A percentile compares a stretch with the other conserved stretches of the same genome.
phyloP scores from a whole-genome alignment of 2,329 filamentous ascomycete species.

The Gnomoniopsis smithogilvyi region DNA sequence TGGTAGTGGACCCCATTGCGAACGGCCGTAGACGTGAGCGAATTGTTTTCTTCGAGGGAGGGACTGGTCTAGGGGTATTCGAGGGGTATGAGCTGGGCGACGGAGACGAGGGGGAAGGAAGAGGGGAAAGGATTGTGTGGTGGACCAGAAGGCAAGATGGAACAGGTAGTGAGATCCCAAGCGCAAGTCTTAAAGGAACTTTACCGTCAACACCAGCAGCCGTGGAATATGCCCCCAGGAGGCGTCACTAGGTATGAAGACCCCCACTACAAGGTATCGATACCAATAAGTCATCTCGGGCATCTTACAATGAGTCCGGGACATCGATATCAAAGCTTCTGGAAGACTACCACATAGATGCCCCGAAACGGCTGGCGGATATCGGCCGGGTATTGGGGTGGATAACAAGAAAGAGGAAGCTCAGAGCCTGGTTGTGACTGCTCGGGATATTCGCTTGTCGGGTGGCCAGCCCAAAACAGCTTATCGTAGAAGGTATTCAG shows the following conservation, averaged over 20 bases:
- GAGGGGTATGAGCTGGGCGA: neutral
- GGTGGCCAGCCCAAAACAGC: neutral
- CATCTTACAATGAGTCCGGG: conserved; percentile 3
- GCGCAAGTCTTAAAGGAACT: conserved; percentile 10
- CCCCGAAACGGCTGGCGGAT: conserved; percentile 5
- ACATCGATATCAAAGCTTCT: conserved; percentile 3
- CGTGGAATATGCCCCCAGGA: neutral
- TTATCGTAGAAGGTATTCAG: neutral
- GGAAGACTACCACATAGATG: neutral
- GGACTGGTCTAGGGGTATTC: conserved; percentile 6
- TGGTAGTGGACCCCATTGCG: conserved; percentile 12
- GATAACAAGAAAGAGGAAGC: conserved; percentile 7
- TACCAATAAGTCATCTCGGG: conserved; percentile 3
- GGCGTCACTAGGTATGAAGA: neutral
- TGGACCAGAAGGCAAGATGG: neutral
- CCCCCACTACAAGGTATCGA: neutral
- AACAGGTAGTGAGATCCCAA: neutral
- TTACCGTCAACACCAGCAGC: neutral
- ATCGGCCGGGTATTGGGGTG: conserved; percentile 5
- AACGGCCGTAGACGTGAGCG: neutral
- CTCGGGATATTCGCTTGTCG: conserved; percentile 8
- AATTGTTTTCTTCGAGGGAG: neutral
- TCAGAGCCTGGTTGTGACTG: neutral
- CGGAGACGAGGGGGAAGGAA: neutral
- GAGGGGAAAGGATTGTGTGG: neutral